Evolutionary conservation across 2,329 filamentous ascomycete genomes (phyloP), one percentile per base, ranked within the genome.

Genomic region (Hansfordia pulvinata): DNA sequence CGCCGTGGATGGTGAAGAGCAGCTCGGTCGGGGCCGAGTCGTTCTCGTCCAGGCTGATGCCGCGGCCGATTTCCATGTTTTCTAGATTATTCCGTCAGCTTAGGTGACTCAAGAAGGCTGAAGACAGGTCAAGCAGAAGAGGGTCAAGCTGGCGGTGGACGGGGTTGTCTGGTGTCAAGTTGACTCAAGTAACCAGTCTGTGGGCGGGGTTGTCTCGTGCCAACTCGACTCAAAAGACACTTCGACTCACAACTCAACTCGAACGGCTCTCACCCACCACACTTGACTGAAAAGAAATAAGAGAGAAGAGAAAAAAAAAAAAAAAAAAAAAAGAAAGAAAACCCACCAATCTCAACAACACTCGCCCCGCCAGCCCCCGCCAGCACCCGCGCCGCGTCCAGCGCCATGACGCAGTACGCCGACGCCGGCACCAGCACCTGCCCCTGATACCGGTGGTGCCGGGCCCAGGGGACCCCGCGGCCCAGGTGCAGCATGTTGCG

Each of bases 401-500:
- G 6, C 2, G 35, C 37, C 27, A 30, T 34, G 6, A 34, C 29
- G 13, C 36, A 32, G 20, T 41, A 46, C 0, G 35, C 41, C 1
- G 43, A 35, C 10, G 37, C 35, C 3, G 37, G 37, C 19, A 42
- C 36, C 6, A 44, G 30, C 2, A 21, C 28, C 19, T 38, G 35
- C 10, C 36, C 35, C 19, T 44, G 38, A 3, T 42, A 7, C n/a
- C 30, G 31, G 19, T 44, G 39, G 6, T 35, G 33, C 0, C 21
- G 15, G 0, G 41, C 28, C 38, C 39, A 44, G 0, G 29, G 14
- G 1, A 42, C 25, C 17, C 36, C 36, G 0, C 43, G 40, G 9
- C 21, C 24, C 6, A 26, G 12, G 8, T 28, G 32, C 14, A 43
- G 32, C 1, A 38, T n/a, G 13, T 43, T 40, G 3, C 56, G 39